phyloP scores from a whole-genome alignment of 2,329 filamentous ascomycete species.

The Corinectria fuckeliana region DNA sequence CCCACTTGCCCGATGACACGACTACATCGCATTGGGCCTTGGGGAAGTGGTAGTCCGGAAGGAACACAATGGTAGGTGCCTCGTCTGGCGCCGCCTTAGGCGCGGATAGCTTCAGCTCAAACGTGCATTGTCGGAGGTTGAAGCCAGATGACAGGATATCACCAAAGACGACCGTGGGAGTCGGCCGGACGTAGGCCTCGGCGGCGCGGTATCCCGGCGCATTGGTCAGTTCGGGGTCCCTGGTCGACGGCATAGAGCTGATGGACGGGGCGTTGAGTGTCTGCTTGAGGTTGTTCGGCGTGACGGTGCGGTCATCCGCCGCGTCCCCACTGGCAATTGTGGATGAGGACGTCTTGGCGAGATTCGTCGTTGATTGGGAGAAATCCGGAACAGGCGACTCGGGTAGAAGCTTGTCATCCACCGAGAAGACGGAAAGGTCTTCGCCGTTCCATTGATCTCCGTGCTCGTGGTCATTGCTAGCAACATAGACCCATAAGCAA shows the following conservation, averaged over 20 bases:
- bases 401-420: constrained; percentile 75
- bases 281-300: constrained; percentile 76
- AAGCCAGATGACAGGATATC: constrained; percentile 76
- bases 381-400: constrained; percentile 56
- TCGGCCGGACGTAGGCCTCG: constrained; percentile 90
- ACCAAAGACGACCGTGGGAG: constrained; percentile 78
- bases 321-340: constrained; percentile 48
- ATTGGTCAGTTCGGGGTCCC: constrained; percentile 64
- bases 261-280: constrained; percentile 74
- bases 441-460: constrained; percentile 98
- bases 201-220: constrained; percentile 83
- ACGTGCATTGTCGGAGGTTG: constrained; percentile 79
- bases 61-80: constrained; percentile 79
- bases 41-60: constrained; percentile 94
- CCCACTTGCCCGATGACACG: constrained; percentile 88
- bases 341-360: constrained; percentile 33
- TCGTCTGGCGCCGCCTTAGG: constrained; percentile 64
- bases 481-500: constrained; percentile 86
- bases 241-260: constrained; percentile 60
- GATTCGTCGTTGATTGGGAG: constrained; percentile 54
- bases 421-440: constrained; percentile 87
- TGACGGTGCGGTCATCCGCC: constrained; percentile 66
- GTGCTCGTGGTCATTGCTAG: constrained; percentile 82
- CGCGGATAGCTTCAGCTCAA: constrained; percentile 73
- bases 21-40: constrained; percentile 73